Conservation (phyloP, 2,329 filamentous ascomycete genomes). For the Diaporthe helianthi region DNA sequence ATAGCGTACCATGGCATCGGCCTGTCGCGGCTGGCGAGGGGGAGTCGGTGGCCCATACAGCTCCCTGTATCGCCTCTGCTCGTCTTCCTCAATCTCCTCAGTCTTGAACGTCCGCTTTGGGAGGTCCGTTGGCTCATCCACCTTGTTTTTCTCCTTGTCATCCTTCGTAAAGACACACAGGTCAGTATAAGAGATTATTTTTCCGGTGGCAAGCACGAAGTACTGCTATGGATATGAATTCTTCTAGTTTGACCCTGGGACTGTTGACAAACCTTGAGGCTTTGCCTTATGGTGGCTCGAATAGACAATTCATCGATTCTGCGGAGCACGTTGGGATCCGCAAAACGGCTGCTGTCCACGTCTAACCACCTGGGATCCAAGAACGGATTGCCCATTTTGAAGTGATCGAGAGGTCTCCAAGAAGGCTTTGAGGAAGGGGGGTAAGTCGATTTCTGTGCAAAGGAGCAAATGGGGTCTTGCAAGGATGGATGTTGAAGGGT, state of each 20-base stretch:
- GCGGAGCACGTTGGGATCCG: neutral
- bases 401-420: no score
- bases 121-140: neutral
- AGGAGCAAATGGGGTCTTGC: neutral
- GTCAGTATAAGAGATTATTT: neutral
- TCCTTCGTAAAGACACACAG: neutral
- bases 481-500: neutral
- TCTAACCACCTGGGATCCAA: neutral
- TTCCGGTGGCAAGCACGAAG: fast-evolving
- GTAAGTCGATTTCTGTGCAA: no score
- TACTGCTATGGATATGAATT: neutral
- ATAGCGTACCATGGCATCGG: neutral
- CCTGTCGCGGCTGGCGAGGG: neutral
- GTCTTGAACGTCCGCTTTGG: neutral
- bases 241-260: neutral
- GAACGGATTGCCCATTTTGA: neutral
- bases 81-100: neutral
- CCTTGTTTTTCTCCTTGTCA: neutral
- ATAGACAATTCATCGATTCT: neutral
- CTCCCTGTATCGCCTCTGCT: neutral
- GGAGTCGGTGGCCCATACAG: neutral
- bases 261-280: neutral
- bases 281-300: neutral
- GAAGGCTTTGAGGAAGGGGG: no score
- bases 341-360: neutral